Conservation (phyloP, 176 grass and related monocot species). For the Aegilops bicornis region DNA sequence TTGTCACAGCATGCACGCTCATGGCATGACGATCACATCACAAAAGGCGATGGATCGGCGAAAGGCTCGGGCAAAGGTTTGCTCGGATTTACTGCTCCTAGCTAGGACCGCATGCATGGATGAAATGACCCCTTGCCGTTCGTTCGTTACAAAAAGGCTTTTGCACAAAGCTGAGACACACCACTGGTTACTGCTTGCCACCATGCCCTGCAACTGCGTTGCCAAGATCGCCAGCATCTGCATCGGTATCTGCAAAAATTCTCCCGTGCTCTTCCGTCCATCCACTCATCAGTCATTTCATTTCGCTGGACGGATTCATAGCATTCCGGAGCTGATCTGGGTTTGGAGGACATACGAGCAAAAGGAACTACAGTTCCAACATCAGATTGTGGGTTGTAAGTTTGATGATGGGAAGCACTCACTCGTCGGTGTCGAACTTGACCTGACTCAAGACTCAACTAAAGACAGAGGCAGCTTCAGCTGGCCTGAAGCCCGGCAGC, state of each 20-base stretch:
- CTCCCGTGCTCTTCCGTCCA: background rate
- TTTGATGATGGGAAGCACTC: conserved; percentile 16
- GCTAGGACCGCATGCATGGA: conserved; percentile 1
- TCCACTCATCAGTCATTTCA: background rate
- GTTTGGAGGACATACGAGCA: background rate
- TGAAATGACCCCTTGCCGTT: background rate
- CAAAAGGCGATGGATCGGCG: conserved; percentile 16
- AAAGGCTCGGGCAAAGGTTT: conserved; percentile 20
- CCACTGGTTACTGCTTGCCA: conserved; percentile 16
- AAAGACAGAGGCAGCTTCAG: background rate
- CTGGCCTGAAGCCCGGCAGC: background rate
- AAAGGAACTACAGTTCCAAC: background rate
- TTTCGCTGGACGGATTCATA: background rate
- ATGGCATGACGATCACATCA: conserved; percentile 29
- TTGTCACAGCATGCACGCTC: conserved; percentile 13
- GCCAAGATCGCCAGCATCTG: conserved; percentile 32
- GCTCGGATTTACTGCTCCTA: background rate
- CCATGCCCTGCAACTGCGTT: background rate
- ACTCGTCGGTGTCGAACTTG: conserved; percentile 11
- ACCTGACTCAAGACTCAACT: background rate
- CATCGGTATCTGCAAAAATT: conserved; percentile 15
- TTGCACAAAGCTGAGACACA: conserved; percentile 31
- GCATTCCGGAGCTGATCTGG: background rate
- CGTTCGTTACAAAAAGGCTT: background rate
- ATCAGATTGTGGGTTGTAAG: background rate